phyloP scores from a whole-genome alignment of 2,329 filamentous ascomycete genomes.

The Talaromyces sp. region DNA sequence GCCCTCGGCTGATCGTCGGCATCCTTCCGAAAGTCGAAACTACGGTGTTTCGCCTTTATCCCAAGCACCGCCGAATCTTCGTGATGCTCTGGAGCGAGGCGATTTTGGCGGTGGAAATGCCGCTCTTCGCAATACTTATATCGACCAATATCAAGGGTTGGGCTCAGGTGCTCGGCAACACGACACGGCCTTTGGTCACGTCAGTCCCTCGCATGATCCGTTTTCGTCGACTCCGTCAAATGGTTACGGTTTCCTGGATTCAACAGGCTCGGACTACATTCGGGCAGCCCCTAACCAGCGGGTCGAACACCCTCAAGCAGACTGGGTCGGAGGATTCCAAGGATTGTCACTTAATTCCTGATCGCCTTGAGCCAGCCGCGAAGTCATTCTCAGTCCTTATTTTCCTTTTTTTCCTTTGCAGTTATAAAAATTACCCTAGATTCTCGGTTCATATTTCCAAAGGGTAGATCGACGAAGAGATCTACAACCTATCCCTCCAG shows the following conservation, averaged over 20 bases:
- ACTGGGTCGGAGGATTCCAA: constrained; percentile 65
- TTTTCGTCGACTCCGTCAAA: constrained; percentile 33
- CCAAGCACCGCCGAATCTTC: constrained; percentile 9
- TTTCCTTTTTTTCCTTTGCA: constrained; percentile 1
- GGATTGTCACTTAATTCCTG: constrained; percentile 66
- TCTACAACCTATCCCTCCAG: constrained; percentile 28
- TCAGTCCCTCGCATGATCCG: constrained; percentile 31
- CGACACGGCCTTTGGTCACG: constrained; percentile 29
- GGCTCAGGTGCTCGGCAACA: constrained; percentile 30
- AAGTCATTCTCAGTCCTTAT: neutral
- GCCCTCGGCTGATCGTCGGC: constrained; percentile 38
- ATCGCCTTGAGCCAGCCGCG: neutral
- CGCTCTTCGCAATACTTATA: constrained; percentile 32
- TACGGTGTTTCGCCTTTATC: constrained; percentile 26
- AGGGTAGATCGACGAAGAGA: constrained; percentile 25
- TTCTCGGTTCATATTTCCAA: constrained; percentile 21
- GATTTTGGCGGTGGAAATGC: constrained; percentile 27
- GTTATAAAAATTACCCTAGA: constrained; percentile 21
- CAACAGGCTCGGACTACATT: constrained; percentile 8
- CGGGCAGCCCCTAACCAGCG: constrained; percentile 17
- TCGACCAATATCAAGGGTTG: constrained; percentile 38
- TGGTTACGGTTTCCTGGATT: constrained; percentile 35
- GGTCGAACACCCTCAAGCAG: constrained; percentile 40
- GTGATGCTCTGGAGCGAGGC: constrained; percentile 31
- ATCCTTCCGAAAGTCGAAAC: constrained; percentile 35